Evolutionary conservation across 805 yeast genomes (phyloP), one percentile per base, ranked within the genome.

Genomic region (Kuraishia piskuri): DNA sequence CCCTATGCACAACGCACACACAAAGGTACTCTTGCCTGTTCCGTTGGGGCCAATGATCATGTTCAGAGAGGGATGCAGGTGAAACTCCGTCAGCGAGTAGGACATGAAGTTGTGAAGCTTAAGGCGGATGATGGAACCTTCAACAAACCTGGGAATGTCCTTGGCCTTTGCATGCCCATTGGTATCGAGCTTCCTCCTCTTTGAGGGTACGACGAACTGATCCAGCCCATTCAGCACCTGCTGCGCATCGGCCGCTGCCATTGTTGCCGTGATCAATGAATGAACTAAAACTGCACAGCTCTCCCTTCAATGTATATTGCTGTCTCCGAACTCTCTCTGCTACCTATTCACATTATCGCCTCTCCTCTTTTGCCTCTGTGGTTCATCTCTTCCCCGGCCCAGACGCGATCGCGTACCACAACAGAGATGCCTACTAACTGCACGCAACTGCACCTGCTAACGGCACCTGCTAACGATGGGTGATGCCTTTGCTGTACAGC

Each of bases 41-140:
- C 99, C 99, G 65, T 94, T 94, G 12, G 97, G 97, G 0, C 97
- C 99, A 52, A 94, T 86, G 54, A 94, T 87, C 84, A 94, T 82
- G 64, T 94, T 94, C 63, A 94, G 74, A 1, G 84, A 75, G 0
- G 97, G 97, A 0, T 92, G 86, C 54, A 92, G 76, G 45, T 76
- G 74, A 67, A 89, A 90, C 66, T 85, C 90, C 0, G 88, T 82
- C 49, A 77, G 68, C 1, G 81, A 62, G 64, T 86, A 87, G 0
- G 91, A 86, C 63, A 88, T 83, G 71, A 86, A 86, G 63, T 86
- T 83, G 52, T 63, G 64, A 53, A 86, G 73, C 51, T 69, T 74
- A 25, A 85, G 80, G 17, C 79, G 68, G 2, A 81, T 61, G 50
- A 80, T 71, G 3, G 78, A 65, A 1, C 84, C 84, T 3, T 70